These are phyloP conservation scores for Vanderwaltozyma tropicalis DNA, from an alignment of 805 yeast species.

Conservation along the genomic window DNA sequence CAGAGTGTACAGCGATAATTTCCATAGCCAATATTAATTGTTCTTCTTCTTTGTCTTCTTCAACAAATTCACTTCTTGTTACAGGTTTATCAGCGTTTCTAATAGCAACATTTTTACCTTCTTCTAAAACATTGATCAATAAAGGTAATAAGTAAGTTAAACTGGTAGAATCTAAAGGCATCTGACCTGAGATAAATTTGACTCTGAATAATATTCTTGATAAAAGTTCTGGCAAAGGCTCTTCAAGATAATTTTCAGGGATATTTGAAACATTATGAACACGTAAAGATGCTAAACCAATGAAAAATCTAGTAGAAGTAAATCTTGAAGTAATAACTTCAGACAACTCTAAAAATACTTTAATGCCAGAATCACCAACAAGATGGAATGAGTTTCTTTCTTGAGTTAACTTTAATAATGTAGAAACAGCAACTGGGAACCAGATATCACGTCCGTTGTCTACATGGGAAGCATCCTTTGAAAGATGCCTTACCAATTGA, in stretches of 20 bases:
- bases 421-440: constrained; percentile 57
- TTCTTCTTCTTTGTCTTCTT: constrained; percentile 84
- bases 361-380: constrained; percentile 35
- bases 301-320: constrained; percentile 38
- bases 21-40: constrained; percentile 69
- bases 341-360: constrained; percentile 47
- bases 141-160: constrained; percentile 70
- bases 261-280: constrained; percentile 37
- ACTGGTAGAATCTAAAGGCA: constrained; percentile 56
- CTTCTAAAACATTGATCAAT: constrained; percentile 53
- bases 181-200: constrained; percentile 63
- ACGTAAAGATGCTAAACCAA: constrained; percentile 67
- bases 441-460: constrained; percentile 60
- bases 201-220: constrained; percentile 65
- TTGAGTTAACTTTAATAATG: constrained; percentile 37
- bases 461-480: constrained; percentile 37
- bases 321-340: constrained; percentile 41
- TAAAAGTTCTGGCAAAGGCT: constrained; percentile 42
- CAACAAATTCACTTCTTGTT: constrained; percentile 57
- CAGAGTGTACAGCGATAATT: constrained; percentile 59
- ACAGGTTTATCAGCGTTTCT: constrained; percentile 42
- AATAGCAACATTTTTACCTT: constrained; percentile 49
- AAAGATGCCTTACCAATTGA: constrained; percentile 43
- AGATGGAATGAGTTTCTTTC: constrained; percentile 28
- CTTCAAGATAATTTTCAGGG: constrained; percentile 38